A percentile compares a stretch with the other conserved stretches of the same genome.
phyloP scores from a whole-genome alignment of 305 asterid species.

The Coffea humblotiana region DNA sequence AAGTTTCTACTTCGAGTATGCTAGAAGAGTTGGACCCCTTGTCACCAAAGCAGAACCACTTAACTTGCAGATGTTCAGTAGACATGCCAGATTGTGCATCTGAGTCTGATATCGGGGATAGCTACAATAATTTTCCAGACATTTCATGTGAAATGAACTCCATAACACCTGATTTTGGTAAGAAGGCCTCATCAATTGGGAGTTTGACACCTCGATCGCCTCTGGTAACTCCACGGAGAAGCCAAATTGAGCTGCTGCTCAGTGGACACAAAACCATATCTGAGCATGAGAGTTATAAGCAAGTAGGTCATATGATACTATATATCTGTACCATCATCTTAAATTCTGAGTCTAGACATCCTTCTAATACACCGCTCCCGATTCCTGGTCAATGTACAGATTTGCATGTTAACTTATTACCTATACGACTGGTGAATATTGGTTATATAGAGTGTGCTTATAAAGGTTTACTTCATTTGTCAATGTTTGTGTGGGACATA shows the following conservation, averaged over 20 bases:
- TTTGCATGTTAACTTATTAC: background rate
- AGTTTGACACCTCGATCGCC: constrained; percentile 95
- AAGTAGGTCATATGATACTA: constrained; percentile 45
- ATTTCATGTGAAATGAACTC: constrained; percentile 39
- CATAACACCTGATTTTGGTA: constrained; percentile 40
- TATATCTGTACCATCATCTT: background rate
- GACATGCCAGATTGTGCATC: constrained; percentile 51
- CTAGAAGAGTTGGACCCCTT: constrained; percentile 52
- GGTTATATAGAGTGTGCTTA: background rate
- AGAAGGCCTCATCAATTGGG: constrained; percentile 62
- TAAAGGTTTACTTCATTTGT: background rate
- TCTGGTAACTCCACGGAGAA: constrained; percentile 73
- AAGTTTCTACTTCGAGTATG: constrained; percentile 42
- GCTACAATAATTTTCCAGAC: constrained; percentile 40
- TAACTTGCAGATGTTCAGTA: constrained; percentile 48
- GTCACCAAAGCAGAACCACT: constrained; percentile 44
- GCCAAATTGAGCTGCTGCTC: constrained; percentile 75
- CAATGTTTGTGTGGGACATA: background rate
- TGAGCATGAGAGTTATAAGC: constrained; percentile 84
- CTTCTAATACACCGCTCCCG: background rate
- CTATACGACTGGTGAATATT: background rate
- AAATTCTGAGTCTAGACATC: background rate
- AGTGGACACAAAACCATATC: constrained; percentile 68
- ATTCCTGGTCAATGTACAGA: background rate
- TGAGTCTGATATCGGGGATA: constrained; percentile 50